Base-by-base conservation (phyloP, 257 asterid genomes). In the Fraxinus americana region DNA sequence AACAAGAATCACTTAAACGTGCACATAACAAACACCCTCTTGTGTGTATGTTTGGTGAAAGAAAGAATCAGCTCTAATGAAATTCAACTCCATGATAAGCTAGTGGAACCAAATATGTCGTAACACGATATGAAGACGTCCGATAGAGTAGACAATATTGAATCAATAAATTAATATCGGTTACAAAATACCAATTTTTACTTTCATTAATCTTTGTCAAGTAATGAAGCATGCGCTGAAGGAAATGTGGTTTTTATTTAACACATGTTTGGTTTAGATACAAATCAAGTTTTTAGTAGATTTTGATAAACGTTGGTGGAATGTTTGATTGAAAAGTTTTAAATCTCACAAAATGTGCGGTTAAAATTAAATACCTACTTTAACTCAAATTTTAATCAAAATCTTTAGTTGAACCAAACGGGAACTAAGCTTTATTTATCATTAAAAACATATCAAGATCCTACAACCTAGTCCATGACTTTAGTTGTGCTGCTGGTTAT, bases 401-500 rank as follows among this genome's bases (percentile, higher is more conserved):
- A 30, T 1, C 1, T 30, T 30, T 30, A 30, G 34, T 30, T 30
- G 34, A 30, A 30, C 34, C 34, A 30, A 30, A 30, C 4, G 3
- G 4, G 3, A 30, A 30, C 34, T 30, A 30, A 61, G n/a, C 67
- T 79, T 21, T 61, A 30, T 70, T 78, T 70, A 27, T 82, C 76
- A 75, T 75, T 36, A 73, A 59, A 50, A 59, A 21, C 66, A 77
- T 38, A 2, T 75, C 75, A 72, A 73, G 72, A 4, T 25, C 69
- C 69, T 63, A 65, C 67, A 91, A 88, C 92, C 96, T 85, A 87
- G 87, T 88, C 90, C 92, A 88, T 77, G 29, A 86, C 85, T 84
- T 63, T 76, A 57, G 84, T 61, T 89, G 83, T 82, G 91, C 85
- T 85, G 91, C 86, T 81, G 81, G 82, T 89, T 79, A 57, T 76